A percentile compares a stretch with the other conserved stretches of the same genome.
Conservation (phyloP, 2,329 filamentous ascomycete genomes). For the Trichoderma sp. region DNA sequence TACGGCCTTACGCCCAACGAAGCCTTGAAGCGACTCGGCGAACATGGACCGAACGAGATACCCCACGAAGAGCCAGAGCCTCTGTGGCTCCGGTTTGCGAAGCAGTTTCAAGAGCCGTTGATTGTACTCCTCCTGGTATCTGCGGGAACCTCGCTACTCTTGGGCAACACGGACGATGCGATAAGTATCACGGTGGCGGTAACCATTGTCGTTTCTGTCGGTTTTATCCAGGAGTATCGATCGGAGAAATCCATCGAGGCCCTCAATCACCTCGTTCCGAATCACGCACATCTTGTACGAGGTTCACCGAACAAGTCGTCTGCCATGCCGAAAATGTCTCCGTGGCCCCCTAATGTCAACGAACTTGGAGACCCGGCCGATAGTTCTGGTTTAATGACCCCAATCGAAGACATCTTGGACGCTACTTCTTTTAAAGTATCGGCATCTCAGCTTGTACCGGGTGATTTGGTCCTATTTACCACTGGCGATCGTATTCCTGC, state of each 20-base stretch:
- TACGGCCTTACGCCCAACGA: constrained; percentile 80
- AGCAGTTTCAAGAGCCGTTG: constrained; percentile 95
- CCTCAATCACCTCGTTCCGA: constrained; percentile 88
- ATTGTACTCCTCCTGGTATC: constrained; percentile 91
- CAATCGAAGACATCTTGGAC: constrained; percentile 65
- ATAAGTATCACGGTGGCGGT: constrained; percentile 95
- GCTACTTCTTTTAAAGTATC: constrained; percentile 80
- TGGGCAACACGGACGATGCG: constrained; percentile 93
- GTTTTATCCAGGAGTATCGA: constrained; percentile 95
- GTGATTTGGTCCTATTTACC: constrained; percentile 89
- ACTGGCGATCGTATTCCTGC: constrained; percentile 96
- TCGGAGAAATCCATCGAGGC: constrained; percentile 98
- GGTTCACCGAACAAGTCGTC: constrained; percentile 45
- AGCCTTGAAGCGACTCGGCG: constrained; percentile 74
- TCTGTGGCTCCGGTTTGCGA: constrained; percentile 90
- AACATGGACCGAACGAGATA: constrained; percentile 90
- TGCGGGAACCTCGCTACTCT: constrained; percentile 81
- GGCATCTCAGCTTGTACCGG: constrained; percentile 83
- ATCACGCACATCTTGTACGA: constrained; percentile 93
- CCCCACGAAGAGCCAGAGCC: constrained; percentile 92
- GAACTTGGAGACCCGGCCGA: constrained; percentile 48
- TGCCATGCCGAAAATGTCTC: constrained; percentile 39
- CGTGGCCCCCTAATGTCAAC: constrained; percentile 52
- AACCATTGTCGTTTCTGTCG: constrained; percentile 93
- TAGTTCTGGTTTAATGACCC: constrained; percentile 54